These are phyloP conservation scores for Solidago caesia DNA, from an alignment of 129 eudicot genomes.

Conservation along the genomic window DNA sequence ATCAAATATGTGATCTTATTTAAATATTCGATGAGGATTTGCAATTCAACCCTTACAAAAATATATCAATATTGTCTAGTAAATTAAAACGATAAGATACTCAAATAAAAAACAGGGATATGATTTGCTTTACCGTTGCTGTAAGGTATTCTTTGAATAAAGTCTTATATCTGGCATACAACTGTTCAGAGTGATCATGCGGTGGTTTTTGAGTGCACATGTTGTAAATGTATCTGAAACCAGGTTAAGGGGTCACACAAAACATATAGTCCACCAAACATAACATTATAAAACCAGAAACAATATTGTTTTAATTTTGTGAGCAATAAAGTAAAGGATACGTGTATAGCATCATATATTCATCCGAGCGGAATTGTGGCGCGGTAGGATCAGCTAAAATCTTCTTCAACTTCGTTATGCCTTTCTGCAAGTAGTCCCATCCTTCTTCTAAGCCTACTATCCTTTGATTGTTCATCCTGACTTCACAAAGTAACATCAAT, in stretches of 20 bases:
- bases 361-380: constrained; percentile 95
- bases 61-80: not conserved
- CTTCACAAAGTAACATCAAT: too few species aligned
- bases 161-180: constrained; percentile 78
- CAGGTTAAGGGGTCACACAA: too few species aligned
- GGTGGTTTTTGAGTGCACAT: constrained; percentile 96
- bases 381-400: constrained; percentile 86
- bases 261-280: too few species aligned
- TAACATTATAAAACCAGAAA: not conserved
- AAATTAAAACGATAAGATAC: not conserved
- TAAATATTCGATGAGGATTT: too few species aligned
- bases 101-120: not conserved
- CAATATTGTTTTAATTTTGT: not conserved
- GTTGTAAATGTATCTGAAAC: constrained; percentile 73
- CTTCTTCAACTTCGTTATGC: constrained; percentile 78
- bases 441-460: constrained; percentile 85
- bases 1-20: too few species aligned
- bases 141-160: constrained; percentile 75
- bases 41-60: too few species aligned
- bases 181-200: constrained; percentile 85
- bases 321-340: constrained; percentile 31
- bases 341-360: constrained; percentile 97
- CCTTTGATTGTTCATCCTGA: constrained; percentile 56
- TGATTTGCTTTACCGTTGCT: constrained; percentile 46
- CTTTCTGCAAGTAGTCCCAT: constrained; percentile 93